These are phyloP conservation scores for Pyrenochaeta sp. DNA, from an alignment of 2,329 filamentous ascomycete genomes.

Conservation along the genomic window DNA sequence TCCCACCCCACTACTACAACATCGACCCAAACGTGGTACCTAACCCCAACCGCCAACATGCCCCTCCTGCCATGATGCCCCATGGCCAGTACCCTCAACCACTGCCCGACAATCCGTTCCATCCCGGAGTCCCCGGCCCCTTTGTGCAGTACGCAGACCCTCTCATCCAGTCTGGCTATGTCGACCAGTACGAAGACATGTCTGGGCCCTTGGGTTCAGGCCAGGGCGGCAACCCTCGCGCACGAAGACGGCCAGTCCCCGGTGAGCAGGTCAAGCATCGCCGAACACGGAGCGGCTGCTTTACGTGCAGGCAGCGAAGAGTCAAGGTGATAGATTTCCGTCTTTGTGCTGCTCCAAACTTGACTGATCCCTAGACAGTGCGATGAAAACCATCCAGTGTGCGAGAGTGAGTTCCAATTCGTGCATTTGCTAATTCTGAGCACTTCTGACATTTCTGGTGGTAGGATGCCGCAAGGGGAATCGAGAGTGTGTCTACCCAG, in stretches of 20 bases:
- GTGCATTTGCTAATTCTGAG: slow-evolving; percentile 8
- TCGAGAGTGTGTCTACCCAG: slow-evolving; percentile 89
- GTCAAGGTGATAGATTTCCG: slow-evolving; percentile 67
- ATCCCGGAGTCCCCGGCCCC: slow-evolving; percentile 36
- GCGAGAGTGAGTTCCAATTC: slow-evolving; percentile 67
- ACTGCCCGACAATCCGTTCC: slow-evolving; percentile 41
- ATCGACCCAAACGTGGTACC: slow-evolving; percentile 36
- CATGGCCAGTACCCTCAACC: slow-evolving; percentile 38
- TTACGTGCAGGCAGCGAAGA: slow-evolving; percentile 84
- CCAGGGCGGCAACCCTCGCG: slow-evolving; percentile 36
- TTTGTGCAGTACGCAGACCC: slow-evolving; percentile 43
- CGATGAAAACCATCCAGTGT: slow-evolving; percentile 86
- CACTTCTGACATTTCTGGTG: slow-evolving; percentile 22
- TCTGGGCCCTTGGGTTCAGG: slow-evolving; percentile 33
- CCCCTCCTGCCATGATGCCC: slow-evolving; percentile 36
- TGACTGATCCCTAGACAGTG: slow-evolving; percentile 65
- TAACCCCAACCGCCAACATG: slow-evolving; percentile 32
- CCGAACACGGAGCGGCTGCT: slow-evolving; percentile 92
- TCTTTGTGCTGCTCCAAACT: not conserved
- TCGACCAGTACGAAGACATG: slow-evolving; percentile 46
- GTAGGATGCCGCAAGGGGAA: slow-evolving; percentile 88
- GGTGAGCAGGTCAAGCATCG: slow-evolving; percentile 87
- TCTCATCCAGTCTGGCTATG: slow-evolving; percentile 40
- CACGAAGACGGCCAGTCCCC: slow-evolving; percentile 39
- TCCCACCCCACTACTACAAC: slow-evolving; percentile 47